Conservation (phyloP, 2,329 filamentous ascomycete genomes). For the Phialemoniopsis sp. region DNA sequence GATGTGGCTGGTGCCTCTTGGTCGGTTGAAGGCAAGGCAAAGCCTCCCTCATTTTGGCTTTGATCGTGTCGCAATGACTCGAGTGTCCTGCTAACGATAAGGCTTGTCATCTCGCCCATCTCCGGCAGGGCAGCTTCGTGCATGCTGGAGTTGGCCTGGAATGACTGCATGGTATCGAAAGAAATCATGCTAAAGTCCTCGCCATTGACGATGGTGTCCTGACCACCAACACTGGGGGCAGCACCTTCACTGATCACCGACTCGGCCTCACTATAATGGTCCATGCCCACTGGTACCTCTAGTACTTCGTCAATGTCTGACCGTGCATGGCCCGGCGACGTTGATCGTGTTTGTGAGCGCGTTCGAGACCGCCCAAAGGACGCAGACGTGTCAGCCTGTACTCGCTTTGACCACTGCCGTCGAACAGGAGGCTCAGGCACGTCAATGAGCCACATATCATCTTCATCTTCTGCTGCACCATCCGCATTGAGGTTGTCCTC, state of each 20-base stretch:
- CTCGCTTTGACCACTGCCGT: too few relatives aligned
- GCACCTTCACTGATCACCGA: slow-evolving; percentile 10
- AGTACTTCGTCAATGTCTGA: background rate
- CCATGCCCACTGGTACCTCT: slow-evolving; percentile 4
- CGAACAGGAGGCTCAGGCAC: too few relatives aligned
- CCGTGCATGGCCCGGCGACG: slow-evolving; percentile 47
- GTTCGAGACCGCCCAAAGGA: too few relatives aligned
- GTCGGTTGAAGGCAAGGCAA: too few relatives aligned
- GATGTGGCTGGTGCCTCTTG: too few relatives aligned
- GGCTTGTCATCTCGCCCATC: slow-evolving; percentile 51
- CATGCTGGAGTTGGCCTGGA: slow-evolving; percentile 35
- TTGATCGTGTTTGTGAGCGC: slow-evolving; percentile 25
- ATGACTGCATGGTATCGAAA: slow-evolving; percentile 33
- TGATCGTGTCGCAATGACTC: slow-evolving; percentile 40
- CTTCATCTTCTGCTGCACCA: too few relatives aligned
- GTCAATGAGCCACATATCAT: too few relatives aligned
- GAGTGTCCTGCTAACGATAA: slow-evolving; percentile 52
- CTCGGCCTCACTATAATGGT: slow-evolving; percentile 18
- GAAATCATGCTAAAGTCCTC: slow-evolving; percentile 21
- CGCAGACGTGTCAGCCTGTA: too few relatives aligned
- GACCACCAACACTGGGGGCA: slow-evolving; percentile 14
- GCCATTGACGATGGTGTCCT: slow-evolving; percentile 18
- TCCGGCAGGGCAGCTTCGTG: slow-evolving; percentile 32
- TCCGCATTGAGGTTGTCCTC: too few relatives aligned
- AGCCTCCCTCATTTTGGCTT: slow-evolving; percentile 13